phyloP scores from a whole-genome alignment of 2,329 filamentous ascomycete genomes.

The Alternaria burnsii region DNA sequence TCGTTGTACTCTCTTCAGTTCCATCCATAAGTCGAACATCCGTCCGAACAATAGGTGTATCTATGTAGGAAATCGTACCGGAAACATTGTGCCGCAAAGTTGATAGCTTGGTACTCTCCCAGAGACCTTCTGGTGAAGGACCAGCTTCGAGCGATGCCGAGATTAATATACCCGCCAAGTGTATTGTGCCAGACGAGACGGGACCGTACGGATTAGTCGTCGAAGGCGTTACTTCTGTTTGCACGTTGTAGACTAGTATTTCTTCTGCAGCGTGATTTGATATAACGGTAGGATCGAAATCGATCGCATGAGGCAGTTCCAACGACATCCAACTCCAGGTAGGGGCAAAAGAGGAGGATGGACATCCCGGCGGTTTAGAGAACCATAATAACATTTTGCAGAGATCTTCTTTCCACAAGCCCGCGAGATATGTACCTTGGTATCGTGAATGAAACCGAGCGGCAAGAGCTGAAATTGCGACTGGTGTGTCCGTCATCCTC shows the following conservation, averaged over 20 bases:
- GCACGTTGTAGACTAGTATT: neutral
- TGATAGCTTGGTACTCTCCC: neutral
- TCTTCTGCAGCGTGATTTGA: neutral
- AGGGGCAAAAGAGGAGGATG: neutral
- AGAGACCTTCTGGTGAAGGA: neutral
- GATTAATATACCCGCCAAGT: neutral
- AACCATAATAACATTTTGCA: neutral
- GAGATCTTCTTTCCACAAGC: neutral
- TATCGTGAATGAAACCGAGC: neutral
- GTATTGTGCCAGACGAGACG: neutral
- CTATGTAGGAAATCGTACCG: neutral
- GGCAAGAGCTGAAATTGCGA: neutral
- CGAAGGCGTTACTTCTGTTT: neutral
- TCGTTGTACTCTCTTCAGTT: neutral
- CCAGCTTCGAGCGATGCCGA: neutral
- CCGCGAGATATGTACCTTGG: neutral
- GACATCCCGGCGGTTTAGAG: neutral
- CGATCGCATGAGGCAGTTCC: neutral
- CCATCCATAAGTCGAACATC: neutral
- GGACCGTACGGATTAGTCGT: neutral
- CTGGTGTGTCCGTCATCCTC: neutral
- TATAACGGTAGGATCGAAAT: neutral
- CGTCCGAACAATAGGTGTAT: neutral
- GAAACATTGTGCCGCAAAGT: neutral
- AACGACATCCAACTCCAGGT: constrained; percentile 1